These are phyloP conservation scores for Magnaporthales sp. DNA, from an alignment of 2,329 filamentous ascomycete genomes.

Conservation along the genomic window DNA sequence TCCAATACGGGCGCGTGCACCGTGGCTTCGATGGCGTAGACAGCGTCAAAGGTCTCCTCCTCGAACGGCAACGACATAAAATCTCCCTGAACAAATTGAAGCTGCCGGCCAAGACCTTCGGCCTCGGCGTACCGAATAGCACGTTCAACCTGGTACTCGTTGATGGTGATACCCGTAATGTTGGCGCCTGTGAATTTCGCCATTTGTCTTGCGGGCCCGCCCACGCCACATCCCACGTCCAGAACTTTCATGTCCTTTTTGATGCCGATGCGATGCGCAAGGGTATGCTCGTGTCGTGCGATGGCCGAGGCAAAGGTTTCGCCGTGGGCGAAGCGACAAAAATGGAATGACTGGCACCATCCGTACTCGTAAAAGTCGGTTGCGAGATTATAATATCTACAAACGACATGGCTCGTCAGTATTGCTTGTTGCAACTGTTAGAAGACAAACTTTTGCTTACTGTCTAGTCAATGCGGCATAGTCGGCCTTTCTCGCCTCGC, in stretches of 20 bases:
- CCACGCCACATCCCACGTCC: constrained; percentile 93
- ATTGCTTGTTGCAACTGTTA: too few species aligned
- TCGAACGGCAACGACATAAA: constrained; percentile 76
- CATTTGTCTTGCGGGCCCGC: constrained; percentile 90
- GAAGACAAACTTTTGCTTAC: neutral
- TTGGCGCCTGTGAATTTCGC: constrained; percentile 89
- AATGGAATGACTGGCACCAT: constrained; percentile 95
- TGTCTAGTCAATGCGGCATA: constrained; percentile 4
- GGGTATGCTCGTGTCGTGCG: constrained; percentile 94
- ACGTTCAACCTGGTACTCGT: constrained; percentile 96
- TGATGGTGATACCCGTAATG: constrained; percentile 92
- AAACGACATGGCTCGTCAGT: neutral
- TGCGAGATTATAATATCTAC: constrained; percentile 90
- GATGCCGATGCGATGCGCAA: constrained; percentile 81
- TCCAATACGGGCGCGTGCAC: constrained; percentile 86
- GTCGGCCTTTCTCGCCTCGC: constrained; percentile 2
- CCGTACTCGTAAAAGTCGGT: constrained; percentile 95
- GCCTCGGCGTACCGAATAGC: constrained; percentile 75
- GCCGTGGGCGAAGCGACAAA: constrained; percentile 83
- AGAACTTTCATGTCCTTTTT: constrained; percentile 81
- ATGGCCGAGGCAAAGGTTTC: constrained; percentile 88
- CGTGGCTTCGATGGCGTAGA: constrained; percentile 96
- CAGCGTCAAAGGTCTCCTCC: constrained; percentile 84
- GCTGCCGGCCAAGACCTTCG: constrained; percentile 70
- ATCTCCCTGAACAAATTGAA: constrained; percentile 86